Conservation (phyloP, 148 eudicot species). For the Rheum nobile region DNA sequence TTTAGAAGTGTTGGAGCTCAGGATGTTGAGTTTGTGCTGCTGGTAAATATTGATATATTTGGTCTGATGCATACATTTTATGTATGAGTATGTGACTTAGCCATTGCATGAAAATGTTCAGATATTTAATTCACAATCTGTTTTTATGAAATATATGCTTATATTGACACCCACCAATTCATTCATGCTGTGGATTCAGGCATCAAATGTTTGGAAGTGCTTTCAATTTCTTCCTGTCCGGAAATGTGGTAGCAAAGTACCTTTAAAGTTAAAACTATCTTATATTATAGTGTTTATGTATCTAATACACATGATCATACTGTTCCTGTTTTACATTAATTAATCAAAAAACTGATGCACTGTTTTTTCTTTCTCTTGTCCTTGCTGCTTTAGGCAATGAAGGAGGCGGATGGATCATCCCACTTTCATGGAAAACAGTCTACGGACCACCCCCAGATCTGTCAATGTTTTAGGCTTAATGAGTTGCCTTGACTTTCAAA, state of each 20-base stretch:
- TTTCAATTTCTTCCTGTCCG: no score
- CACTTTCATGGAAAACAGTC: conserved; percentile 91
- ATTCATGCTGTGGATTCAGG: conserved; percentile 29
- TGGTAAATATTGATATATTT: background rate
- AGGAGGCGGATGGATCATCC: conserved; percentile 63
- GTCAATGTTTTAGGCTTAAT: conserved; percentile 59
- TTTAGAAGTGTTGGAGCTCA: background rate
- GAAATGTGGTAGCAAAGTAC: no score
- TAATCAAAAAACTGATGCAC: no score
- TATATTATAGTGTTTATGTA: background rate
- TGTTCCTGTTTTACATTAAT: no score
- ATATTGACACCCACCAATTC: background rate
- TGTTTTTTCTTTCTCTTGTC: no score
- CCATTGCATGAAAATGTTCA: background rate
- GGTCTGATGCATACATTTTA: background rate
- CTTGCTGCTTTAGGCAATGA: conserved; percentile 49
- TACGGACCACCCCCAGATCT: conserved; percentile 96
- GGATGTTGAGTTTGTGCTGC: background rate
- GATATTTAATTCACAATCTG: background rate
- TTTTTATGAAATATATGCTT: background rate
- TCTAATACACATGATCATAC: background rate
- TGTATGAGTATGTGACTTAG: background rate
- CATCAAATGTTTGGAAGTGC: conserved; percentile 84
- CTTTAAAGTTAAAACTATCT: no score
- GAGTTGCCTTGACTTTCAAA: no score